Percentiles rank a stretch among this genome's conserved stretches.
phyloP scores from a whole-genome alignment of 148 eudicot genomes.

The Nyssa sinensis region DNA sequence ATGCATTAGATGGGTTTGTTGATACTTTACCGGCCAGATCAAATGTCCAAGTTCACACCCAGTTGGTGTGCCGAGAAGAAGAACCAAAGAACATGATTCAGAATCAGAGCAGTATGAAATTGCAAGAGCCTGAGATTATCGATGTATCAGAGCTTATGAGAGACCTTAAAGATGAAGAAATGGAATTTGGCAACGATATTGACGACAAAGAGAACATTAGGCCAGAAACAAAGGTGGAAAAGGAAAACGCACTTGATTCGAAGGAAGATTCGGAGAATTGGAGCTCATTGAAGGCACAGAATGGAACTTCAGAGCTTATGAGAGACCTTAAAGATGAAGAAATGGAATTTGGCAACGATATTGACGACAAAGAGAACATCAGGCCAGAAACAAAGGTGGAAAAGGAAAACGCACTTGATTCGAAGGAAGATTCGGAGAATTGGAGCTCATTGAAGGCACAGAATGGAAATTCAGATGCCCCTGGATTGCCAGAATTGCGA shows the following conservation, averaged over 20 bases:
- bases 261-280: not conserved
- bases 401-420: conserved; percentile 13
- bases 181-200: conserved; percentile 9
- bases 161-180: conserved; percentile 44
- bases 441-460: not conserved
- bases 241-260: conserved; percentile 12
- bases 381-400: conserved; percentile 22
- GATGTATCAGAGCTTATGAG: conserved; percentile 44
- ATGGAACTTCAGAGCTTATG: not conserved
- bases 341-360: not conserved
- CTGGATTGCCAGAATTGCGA: not conserved
- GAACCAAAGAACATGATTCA: conserved; percentile 20
- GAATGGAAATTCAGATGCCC: not conserved
- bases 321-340: conserved; percentile 11
- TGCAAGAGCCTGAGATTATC: conserved; percentile 40
- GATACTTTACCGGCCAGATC: conserved; percentile 32
- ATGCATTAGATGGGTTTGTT: conserved; percentile 50
- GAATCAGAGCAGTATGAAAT: conserved; percentile 9
- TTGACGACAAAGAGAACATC: conserved; percentile 58
- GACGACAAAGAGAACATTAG: conserved; percentile 58
- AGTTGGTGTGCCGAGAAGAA: conserved; percentile 13
- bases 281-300: not conserved
- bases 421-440: not conserved
- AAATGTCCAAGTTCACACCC: conserved; percentile 22
- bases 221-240: conserved; percentile 23